Percentiles rank a stretch among this genome's conserved stretches.
These are phyloP conservation scores for Ogataea hybrid DNA, from an alignment of 1,139 yeast species.

Conservation along the genomic window DNA sequence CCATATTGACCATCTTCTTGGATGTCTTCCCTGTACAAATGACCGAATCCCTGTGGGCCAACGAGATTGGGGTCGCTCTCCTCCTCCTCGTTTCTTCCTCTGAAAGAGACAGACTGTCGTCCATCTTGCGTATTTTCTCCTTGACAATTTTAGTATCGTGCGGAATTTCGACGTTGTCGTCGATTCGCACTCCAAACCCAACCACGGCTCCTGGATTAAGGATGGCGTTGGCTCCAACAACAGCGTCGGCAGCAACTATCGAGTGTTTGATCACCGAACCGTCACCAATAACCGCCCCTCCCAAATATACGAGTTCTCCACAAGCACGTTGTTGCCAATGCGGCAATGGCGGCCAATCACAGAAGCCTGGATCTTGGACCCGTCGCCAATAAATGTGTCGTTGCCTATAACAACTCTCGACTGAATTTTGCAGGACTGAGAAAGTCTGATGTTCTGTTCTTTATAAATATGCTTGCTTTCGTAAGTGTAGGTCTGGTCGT, in stretches of 20 bases:
- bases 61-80: slow-evolving; percentile 28
- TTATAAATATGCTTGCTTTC: slow-evolving; percentile 86
- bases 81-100: slow-evolving; percentile 15
- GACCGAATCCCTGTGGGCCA: slow-evolving; percentile 35
- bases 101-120: slow-evolving; percentile 27
- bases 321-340: slow-evolving; percentile 73
- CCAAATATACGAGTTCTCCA: slow-evolving; percentile 83
- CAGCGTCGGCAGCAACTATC: slow-evolving; percentile 65
- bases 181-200: slow-evolving; percentile 71
- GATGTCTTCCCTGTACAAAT: slow-evolving; percentile 37
- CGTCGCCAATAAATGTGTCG: slow-evolving; percentile 63
- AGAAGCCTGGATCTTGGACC: slow-evolving; percentile 54
- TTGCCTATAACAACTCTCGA: slow-evolving; percentile 78
- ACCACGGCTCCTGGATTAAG: slow-evolving; percentile 74
- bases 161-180: slow-evolving; percentile 45
- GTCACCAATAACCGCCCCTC: slow-evolving; percentile 75
- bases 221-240: slow-evolving; percentile 48
- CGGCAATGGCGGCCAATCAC: slow-evolving; percentile 83
- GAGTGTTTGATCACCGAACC: slow-evolving; percentile 55
- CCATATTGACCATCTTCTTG: slow-evolving; percentile 30
- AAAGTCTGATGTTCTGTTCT: slow-evolving; percentile 77
- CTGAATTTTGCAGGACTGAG: slow-evolving; percentile 86
- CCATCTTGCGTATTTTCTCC: slow-evolving; percentile 38
- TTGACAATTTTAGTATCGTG: slow-evolving; percentile 52
- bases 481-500: slow-evolving; percentile 70